phyloP scores from a whole-genome alignment of 2,329 filamentous ascomycete species.

The Colletotrichum falcatum region DNA sequence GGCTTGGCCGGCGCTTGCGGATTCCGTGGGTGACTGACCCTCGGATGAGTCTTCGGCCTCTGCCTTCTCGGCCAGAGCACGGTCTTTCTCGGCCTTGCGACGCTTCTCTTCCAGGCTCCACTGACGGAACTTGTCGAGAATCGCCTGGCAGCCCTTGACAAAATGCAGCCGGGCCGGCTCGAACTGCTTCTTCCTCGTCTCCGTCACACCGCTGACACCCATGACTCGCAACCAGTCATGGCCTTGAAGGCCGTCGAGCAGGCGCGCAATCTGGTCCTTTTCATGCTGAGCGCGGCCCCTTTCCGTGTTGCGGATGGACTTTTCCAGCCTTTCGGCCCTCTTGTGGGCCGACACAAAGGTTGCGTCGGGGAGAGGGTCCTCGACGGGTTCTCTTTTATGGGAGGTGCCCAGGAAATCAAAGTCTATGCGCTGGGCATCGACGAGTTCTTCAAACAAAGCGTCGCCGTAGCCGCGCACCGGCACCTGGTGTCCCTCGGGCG shows the following conservation, averaged over 20 bases:
- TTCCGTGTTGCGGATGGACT: conserved; percentile 72
- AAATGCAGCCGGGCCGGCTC: conserved; percentile 89
- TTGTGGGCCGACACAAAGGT: conserved; percentile 67
- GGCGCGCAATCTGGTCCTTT: conserved; percentile 71
- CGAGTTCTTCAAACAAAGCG: conserved; percentile 66
- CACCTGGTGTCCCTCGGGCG: conserved; percentile 45
- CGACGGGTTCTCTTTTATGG: conserved; percentile 55
- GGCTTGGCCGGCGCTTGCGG: conserved; percentile 52
- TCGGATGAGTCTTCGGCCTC: conserved; percentile 48
- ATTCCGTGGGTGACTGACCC: conserved; percentile 38
- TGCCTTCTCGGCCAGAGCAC: conserved; percentile 63
- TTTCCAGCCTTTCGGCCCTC: conserved; percentile 70
- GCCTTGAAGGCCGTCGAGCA: conserved; percentile 85
- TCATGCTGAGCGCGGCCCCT: conserved; percentile 75
- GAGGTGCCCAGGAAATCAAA: conserved; percentile 65
- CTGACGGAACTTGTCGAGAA: conserved; percentile 87
- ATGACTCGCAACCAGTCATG: conserved; percentile 94
- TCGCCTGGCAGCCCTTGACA: conserved; percentile 81
- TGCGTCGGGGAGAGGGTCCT: conserved; percentile 68
- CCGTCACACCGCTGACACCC: conserved; percentile 87
- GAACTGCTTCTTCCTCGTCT: conserved; percentile 86
- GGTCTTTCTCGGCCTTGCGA: conserved; percentile 80
- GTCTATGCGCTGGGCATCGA: conserved; percentile 68
- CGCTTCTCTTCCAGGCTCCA: conserved; percentile 94
- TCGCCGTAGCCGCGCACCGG: conserved; percentile 67